A percentile compares a stretch with the other conserved stretches of the same genome.
Conservation (phyloP, 305 asterid species). For the Fraxinus sp. region DNA sequence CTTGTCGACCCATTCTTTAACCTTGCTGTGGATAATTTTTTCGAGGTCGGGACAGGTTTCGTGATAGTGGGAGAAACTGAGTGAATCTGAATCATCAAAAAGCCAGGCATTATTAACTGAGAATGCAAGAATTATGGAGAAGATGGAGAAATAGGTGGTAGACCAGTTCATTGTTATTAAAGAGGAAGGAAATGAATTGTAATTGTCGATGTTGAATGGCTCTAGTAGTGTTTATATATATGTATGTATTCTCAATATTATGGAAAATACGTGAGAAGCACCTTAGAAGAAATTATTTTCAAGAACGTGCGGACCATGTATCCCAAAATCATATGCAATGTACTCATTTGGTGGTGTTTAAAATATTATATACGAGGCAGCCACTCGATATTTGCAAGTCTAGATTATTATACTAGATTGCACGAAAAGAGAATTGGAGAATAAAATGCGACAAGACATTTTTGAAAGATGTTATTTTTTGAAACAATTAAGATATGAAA, state of each 20-base stretch:
- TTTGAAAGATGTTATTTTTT: not conserved
- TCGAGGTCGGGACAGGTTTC: slow-evolving; percentile 59
- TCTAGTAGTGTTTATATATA: not conserved
- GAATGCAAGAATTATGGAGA: not conserved
- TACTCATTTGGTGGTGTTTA: not conserved
- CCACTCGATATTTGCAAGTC: not conserved
- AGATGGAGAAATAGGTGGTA: not conserved
- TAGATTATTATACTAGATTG: not conserved
- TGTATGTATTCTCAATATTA: not conserved
- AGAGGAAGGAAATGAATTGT: not conserved
- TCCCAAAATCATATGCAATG: not conserved
- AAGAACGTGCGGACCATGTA: slow-evolving; percentile 16
- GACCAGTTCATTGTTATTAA: not conserved
- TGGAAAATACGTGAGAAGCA: slow-evolving; percentile 13
- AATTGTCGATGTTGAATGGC: not conserved
- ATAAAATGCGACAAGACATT: not conserved
- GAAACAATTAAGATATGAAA: not conserved
- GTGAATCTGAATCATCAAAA: slow-evolving; percentile 23
- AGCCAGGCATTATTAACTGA: not conserved
- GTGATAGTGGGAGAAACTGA: slow-evolving; percentile 49
- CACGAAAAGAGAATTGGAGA: not conserved
- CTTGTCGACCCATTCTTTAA: slow-evolving; percentile 46
- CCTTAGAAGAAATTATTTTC: not conserved
- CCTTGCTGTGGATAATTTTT: slow-evolving; percentile 45
- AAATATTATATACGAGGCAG: not conserved